phyloP scores from a whole-genome alignment of 169 alveolate species.

The Plasmodium vinckei region DNA sequence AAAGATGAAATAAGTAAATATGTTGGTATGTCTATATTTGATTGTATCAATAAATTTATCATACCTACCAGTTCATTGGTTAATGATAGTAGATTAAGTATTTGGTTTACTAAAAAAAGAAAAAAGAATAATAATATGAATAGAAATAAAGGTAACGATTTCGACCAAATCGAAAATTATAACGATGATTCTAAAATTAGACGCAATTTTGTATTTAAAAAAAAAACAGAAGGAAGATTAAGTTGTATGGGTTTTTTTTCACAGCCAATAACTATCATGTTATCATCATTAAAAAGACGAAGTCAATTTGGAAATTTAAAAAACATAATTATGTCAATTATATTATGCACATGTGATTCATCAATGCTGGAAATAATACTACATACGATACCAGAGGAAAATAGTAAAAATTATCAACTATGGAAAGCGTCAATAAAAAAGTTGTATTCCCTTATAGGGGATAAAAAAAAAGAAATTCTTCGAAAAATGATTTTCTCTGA shows the following conservation, averaged over 20 bases:
- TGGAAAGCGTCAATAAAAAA: constrained; percentile 49
- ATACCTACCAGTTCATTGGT: constrained; percentile 37
- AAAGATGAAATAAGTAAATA: constrained; percentile 48
- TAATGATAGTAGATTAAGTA: constrained; percentile 28
- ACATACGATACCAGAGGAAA: constrained; percentile 70
- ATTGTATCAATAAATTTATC: constrained; percentile 12
- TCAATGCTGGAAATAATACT: constrained; percentile 43
- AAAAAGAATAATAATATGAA: constrained; percentile 5
- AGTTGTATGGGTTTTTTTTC: constrained; percentile 64
- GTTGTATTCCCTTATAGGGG: constrained; percentile 25
- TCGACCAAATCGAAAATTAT: background rate
- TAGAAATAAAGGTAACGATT: background rate
- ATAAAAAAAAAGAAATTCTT: constrained; percentile 17
- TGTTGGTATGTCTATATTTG: constrained; percentile 72
- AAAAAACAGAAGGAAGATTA: constrained; percentile 15
- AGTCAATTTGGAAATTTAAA: constrained; percentile 56
- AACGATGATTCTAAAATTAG: background rate
- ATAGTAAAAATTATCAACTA: constrained; percentile 41
- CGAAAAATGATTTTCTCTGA: background rate
- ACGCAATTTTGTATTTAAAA: background rate
- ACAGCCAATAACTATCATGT: constrained; percentile 61
- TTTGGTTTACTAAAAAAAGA: constrained; percentile 67
- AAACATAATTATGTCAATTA: constrained; percentile 35
- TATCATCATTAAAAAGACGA: constrained; percentile 69
- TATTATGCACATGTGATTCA: constrained; percentile 75